Evolutionary conservation across 805 yeast genomes (phyloP).

Genomic region (Saccharomycopsis sp.): DNA sequence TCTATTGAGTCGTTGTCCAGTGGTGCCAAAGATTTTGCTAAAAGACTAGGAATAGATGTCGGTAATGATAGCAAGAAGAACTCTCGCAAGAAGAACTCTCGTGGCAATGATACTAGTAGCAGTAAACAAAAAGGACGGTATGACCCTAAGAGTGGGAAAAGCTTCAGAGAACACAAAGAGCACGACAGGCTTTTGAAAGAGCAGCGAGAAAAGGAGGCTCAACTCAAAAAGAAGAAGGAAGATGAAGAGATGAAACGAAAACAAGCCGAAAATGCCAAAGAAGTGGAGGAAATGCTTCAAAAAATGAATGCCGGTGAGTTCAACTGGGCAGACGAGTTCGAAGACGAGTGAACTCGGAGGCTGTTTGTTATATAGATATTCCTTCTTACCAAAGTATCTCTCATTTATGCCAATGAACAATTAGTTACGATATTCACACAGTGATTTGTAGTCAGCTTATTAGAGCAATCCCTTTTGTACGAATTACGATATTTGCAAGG

Average conservation of each 20-base stretch:
- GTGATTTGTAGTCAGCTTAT: too few relatives aligned
- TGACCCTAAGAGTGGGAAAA: neutral
- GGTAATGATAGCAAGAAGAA: neutral
- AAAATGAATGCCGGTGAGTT: neutral
- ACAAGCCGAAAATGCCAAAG: neutral
- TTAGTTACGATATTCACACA: too few relatives aligned
- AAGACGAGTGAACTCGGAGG: neutral
- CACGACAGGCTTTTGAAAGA: neutral
- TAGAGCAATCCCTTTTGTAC: too few relatives aligned
- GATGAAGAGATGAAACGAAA: neutral
- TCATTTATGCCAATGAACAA: neutral
- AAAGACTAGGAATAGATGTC: slow-evolving; percentile 2
- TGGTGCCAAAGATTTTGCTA: slow-evolving; percentile 9
- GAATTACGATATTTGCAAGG: too few relatives aligned
- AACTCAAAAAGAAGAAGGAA: neutral
- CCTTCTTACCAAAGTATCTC: too few relatives aligned
- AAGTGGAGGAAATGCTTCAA: neutral
- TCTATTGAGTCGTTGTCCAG: neutral
- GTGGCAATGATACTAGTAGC: neutral
- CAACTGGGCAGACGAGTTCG: slow-evolving; percentile 1
- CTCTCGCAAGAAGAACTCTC: neutral
- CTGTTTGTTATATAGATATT: too few relatives aligned
- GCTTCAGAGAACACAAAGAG: neutral
- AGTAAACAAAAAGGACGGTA: neutral
- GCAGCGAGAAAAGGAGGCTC: neutral